Conservation (phyloP, 2,329 filamentous ascomycete species). For the Tolypocladium inflatum region DNA sequence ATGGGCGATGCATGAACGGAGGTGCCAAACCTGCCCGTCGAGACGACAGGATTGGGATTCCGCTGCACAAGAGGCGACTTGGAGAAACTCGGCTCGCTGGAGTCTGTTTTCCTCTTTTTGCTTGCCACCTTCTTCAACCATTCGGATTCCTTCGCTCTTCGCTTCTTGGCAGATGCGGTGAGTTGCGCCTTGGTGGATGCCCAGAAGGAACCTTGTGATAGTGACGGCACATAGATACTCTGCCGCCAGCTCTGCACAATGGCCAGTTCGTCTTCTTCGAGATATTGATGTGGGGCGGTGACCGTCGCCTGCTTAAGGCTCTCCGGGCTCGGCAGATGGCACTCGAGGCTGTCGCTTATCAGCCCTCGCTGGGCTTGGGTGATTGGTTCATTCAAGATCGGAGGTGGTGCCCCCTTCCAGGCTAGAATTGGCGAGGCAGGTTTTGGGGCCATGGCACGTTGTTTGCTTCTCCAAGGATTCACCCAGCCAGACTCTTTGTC, state of each 20-base stretch:
- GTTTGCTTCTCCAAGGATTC: slow-evolving; percentile 20
- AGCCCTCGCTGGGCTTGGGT: slow-evolving; percentile 1
- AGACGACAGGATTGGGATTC: neutral
- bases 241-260: slow-evolving; percentile 23
- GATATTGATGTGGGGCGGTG: slow-evolving; percentile 16
- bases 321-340: slow-evolving; percentile 32
- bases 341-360: slow-evolving; percentile 16
- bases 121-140: slow-evolving; percentile 21
- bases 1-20: neutral
- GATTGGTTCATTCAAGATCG: slow-evolving; percentile 4
- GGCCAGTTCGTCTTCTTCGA: slow-evolving; percentile 20
- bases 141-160: slow-evolving; percentile 15
- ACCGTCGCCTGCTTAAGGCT: slow-evolving; percentile 25
- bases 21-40: neutral
- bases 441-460: neutral
- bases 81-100: neutral
- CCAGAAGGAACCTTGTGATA: slow-evolving; percentile 11
- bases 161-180: slow-evolving; percentile 11
- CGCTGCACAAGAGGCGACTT: neutral
- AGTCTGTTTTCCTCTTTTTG: slow-evolving; percentile 18
- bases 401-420: neutral
- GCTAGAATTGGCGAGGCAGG: neutral
- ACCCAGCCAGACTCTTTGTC: slow-evolving; percentile 21
- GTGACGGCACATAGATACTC: slow-evolving; percentile 5
- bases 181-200: slow-evolving; percentile 4